These are phyloP conservation scores for Rossbeevera mucosa DNA, from an alignment of 768 basidiomycete genomes.

Conservation along the genomic window DNA sequence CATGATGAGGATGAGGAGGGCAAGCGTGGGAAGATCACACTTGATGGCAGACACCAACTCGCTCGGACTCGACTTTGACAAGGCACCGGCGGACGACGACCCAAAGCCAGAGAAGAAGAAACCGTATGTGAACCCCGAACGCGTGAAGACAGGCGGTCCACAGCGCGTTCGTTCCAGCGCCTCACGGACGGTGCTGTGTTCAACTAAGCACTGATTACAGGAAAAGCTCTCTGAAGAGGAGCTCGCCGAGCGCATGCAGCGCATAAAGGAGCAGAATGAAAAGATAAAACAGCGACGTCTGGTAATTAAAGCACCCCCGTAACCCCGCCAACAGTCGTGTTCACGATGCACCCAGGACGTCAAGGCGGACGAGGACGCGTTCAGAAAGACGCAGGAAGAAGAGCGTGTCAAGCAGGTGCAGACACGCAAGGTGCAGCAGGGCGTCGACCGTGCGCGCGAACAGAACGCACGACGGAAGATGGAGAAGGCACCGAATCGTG, in stretches of 20 bases:
- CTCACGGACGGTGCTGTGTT: not conserved
- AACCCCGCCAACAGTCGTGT: not conserved
- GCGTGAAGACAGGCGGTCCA: conserved; percentile 76
- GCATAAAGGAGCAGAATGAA: conserved; percentile 69
- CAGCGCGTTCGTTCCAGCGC: conserved; percentile 48
- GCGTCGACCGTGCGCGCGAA: conserved; percentile 65
- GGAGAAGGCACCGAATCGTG: conserved; percentile 72
- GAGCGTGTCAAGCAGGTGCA: conserved; percentile 57
- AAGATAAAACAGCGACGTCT: conserved; percentile 67
- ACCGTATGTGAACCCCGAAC: conserved; percentile 78
- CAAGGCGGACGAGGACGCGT: conserved; percentile 76
- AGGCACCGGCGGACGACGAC: conserved; percentile 19
- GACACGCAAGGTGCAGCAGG: conserved; percentile 62
- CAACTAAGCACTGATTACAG: conserved; percentile 34
- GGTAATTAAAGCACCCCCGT: conserved; percentile 40
- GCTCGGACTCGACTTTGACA: conserved; percentile 67
- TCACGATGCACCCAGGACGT: conserved; percentile 51
- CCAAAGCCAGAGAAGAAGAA: conserved; percentile 51
- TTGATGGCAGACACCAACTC: conserved; percentile 52
- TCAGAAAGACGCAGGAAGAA: conserved; percentile 60
- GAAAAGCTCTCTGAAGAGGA: conserved; percentile 68
- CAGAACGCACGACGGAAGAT: conserved; percentile 77
- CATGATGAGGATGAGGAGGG: conserved; percentile 38
- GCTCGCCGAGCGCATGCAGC: conserved; percentile 62
- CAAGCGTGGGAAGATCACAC: conserved; percentile 19